Evolutionary conservation across 768 basidiomycete genomes (phyloP).

Genomic region (Boletus sensibilis): DNA sequence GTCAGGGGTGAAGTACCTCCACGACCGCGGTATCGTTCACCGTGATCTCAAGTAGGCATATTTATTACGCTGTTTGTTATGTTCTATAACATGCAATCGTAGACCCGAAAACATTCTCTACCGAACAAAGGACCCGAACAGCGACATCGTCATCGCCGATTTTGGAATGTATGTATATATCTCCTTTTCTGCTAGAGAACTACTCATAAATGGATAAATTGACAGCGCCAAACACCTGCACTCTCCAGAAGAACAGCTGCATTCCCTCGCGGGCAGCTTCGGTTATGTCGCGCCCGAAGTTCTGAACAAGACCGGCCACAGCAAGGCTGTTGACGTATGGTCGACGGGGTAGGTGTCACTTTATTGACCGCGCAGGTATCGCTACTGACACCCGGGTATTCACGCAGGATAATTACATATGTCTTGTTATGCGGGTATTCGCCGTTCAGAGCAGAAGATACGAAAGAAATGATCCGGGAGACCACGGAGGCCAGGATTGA

Average conservation of each 20-base stretch:
- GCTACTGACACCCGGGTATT: background rate
- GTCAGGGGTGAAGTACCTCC: constrained; percentile 86
- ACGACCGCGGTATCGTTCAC: constrained; percentile 91
- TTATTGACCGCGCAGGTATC: background rate
- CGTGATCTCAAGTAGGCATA: constrained; percentile 82
- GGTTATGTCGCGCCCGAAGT: constrained; percentile 94
- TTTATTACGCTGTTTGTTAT: background rate
- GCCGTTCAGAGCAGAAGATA: constrained; percentile 86
- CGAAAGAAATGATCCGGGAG: constrained; percentile 72
- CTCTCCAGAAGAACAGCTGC: constrained; percentile 65
- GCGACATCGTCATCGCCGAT: constrained; percentile 93
- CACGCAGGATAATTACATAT: constrained; percentile 83
- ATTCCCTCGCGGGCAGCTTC: constrained; percentile 74
- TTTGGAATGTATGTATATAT: constrained; percentile 81
- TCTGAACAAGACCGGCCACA: constrained; percentile 75
- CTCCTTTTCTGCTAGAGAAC: background rate
- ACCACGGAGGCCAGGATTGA: constrained; percentile 83
- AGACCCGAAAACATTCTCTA: constrained; percentile 97
- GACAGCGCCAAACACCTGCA: constrained; percentile 80
- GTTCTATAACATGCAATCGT: background rate
- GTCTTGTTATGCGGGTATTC: constrained; percentile 94
- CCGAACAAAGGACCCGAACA: constrained; percentile 68
- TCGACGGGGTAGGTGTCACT: constrained; percentile 69
- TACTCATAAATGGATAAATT: background rate
- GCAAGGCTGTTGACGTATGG: constrained; percentile 94